Evolutionary conservation across 345 rosid genomes (phyloP).

Genomic region (Ceriops decandra): DNA sequence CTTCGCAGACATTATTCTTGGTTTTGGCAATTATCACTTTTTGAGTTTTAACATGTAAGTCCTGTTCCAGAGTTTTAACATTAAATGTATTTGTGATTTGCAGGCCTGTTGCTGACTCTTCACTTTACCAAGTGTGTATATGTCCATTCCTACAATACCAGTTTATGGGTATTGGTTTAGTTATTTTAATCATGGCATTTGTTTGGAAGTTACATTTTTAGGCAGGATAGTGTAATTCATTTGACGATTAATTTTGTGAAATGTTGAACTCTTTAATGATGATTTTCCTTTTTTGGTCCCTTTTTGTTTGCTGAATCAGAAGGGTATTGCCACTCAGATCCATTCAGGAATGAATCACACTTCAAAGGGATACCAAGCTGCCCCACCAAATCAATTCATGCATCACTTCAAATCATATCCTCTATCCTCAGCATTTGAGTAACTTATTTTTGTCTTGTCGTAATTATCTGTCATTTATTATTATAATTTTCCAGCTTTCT

Average conservation of each 20-base stretch:
- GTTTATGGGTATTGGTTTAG: slow-evolving; percentile 49
- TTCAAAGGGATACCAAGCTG: slow-evolving; percentile 41
- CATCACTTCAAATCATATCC: not conserved
- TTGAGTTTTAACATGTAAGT: not conserved
- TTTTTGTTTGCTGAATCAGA: not conserved
- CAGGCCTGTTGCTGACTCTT: slow-evolving; percentile 83
- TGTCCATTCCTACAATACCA: slow-evolving; percentile 75
- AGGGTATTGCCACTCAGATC: slow-evolving; percentile 49
- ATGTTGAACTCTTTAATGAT: too few species aligned
- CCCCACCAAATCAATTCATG: slow-evolving; percentile 57
- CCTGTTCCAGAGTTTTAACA: slow-evolving; percentile 9
- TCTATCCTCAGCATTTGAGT: not conserved
- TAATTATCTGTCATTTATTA: not conserved
- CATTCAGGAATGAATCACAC: slow-evolving; percentile 44
- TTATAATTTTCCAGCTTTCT: slow-evolving; percentile 31
- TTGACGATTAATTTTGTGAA: not conserved
- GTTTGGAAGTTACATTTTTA: too few species aligned
- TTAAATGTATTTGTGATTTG: slow-evolving; percentile 17
- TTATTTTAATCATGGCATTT: not conserved
- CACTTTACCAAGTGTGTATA: slow-evolving; percentile 84
- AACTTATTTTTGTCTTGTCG: slow-evolving; percentile 3
- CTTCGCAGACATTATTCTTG: not conserved
- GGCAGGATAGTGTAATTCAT: not conserved
- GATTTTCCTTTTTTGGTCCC: not conserved
- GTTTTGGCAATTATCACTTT: not conserved